Evolutionary conservation across 2,329 filamentous ascomycete species (phyloP).

Genomic region (Mariannaea sp.): DNA sequence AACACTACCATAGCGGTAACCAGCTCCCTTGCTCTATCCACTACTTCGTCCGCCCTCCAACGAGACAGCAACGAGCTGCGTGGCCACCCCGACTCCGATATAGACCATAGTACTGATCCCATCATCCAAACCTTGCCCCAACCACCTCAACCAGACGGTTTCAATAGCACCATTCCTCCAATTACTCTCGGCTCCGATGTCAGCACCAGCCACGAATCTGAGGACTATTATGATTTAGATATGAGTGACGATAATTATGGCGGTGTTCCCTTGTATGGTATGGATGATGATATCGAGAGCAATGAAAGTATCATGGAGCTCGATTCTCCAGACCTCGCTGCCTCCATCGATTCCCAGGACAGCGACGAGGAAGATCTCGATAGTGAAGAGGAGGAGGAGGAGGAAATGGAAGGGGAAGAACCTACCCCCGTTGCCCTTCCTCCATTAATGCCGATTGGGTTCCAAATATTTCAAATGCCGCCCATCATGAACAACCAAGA

Average conservation of each 20-base stretch:
- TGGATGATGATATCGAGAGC: conserved; percentile 8
- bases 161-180: conserved; percentile 13
- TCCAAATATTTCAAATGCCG: conserved; percentile 18
- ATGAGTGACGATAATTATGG: conserved; percentile 46
- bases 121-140: conserved; percentile 13
- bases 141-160: conserved; percentile 15
- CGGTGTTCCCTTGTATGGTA: conserved; percentile 35
- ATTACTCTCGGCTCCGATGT: conserved; percentile 16
- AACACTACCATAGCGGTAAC: conserved; percentile 13
- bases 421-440: background rate
- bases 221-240: conserved; percentile 39
- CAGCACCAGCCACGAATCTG: conserved; percentile 20
- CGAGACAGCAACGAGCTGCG: conserved; percentile 6
- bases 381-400: too few species aligned
- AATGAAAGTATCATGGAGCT: conserved; percentile 4
- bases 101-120: conserved; percentile 12
- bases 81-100: conserved; percentile 7
- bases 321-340: conserved; percentile 7
- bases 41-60: conserved; percentile 4
- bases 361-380: conserved; percentile 6
- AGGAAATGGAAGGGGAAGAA: background rate
- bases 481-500: conserved; percentile 5
- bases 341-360: background rate
- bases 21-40: conserved; percentile 6
- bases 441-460: conserved; percentile 10